A percentile compares a stretch with the other conserved stretches of the same genome.
Evolutionary conservation across 2,329 filamentous ascomycete genomes (phyloP).

Genomic region (Aspergillus hortae): DNA sequence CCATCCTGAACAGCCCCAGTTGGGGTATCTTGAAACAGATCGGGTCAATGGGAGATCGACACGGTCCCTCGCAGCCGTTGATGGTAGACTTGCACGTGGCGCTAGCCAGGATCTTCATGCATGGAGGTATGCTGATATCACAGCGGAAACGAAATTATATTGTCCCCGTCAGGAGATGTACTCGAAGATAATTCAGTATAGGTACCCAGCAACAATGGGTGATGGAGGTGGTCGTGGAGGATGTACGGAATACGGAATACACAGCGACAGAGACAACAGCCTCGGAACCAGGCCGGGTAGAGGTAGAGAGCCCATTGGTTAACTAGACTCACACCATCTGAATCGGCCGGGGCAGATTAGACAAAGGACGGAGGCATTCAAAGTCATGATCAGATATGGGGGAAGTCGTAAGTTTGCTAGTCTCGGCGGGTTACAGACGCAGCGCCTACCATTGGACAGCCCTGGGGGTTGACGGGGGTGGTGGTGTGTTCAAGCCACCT

Average conservation of each 20-base stretch:
- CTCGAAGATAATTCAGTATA: too few relatives aligned
- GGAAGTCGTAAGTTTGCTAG: conserved; percentile 2
- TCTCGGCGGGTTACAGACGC: background rate
- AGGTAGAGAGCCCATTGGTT: background rate
- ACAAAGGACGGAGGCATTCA: background rate
- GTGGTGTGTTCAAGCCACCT: background rate
- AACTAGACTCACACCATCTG: background rate
- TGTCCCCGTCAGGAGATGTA: background rate
- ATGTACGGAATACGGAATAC: too few relatives aligned
- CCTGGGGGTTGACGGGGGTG: background rate
- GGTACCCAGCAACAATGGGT: too few relatives aligned
- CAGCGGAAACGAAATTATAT: conserved; percentile 2
- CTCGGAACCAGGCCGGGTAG: too few relatives aligned
- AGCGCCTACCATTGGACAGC: background rate
- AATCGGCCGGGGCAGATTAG: background rate
- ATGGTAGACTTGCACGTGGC: conserved; percentile 37
- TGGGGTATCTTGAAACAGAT: conserved; percentile 19
- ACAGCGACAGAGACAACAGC: too few relatives aligned
- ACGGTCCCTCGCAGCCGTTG: conserved; percentile 36
- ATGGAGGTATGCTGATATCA: conserved; percentile 12
- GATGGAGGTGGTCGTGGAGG: too few relatives aligned
- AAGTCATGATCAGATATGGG: background rate
- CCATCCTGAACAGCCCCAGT: conserved; percentile 15
- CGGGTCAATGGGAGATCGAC: conserved; percentile 35
- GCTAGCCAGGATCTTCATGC: conserved; percentile 38